These are phyloP conservation scores for Eremomyces bilateralis DNA, from an alignment of 495 filamentous ascomycete species.

Conservation along the genomic window DNA sequence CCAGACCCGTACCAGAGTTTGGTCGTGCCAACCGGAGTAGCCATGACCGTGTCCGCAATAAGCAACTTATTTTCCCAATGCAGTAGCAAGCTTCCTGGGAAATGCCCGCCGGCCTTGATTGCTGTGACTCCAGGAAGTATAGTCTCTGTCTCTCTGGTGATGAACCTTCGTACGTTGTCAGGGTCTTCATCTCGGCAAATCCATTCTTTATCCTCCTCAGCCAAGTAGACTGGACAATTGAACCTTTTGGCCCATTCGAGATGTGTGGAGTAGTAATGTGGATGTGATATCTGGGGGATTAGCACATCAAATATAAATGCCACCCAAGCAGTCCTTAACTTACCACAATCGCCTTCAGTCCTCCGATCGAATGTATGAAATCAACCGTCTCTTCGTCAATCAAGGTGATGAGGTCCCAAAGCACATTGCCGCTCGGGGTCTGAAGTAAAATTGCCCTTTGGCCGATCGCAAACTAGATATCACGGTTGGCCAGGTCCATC, in stretches of 20 bases:
- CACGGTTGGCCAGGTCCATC: neutral
- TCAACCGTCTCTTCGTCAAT: conserved; percentile 36
- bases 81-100: conserved; percentile 44
- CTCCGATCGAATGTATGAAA: conserved; percentile 26
- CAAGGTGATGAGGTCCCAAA: conserved; percentile 54
- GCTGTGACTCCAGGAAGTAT: conserved; percentile 32
- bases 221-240: conserved; percentile 38
- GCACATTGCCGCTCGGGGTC: conserved; percentile 37
- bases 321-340: too few relatives aligned
- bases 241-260: conserved; percentile 43
- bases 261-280: conserved; percentile 57
- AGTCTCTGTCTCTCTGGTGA: conserved; percentile 19
- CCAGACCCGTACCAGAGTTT: neutral
- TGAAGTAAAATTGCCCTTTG: conserved; percentile 45
- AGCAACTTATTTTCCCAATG: conserved; percentile 36
- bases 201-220: conserved; percentile 42
- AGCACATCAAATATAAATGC: too few relatives aligned
- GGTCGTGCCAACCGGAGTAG: conserved; percentile 30
- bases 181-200: conserved; percentile 20
- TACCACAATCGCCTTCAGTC: conserved; percentile 40
- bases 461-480: conserved; percentile 36
- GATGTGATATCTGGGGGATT: conserved; percentile 51
- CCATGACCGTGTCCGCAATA: conserved; percentile 50
- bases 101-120: conserved; percentile 53
- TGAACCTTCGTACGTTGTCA: conserved; percentile 20